A percentile compares a stretch with the other conserved stretches of the same genome.
Evolutionary conservation across 805 yeast genomes (phyloP).

Genomic region (Scheffersomyces coipomensis): DNA sequence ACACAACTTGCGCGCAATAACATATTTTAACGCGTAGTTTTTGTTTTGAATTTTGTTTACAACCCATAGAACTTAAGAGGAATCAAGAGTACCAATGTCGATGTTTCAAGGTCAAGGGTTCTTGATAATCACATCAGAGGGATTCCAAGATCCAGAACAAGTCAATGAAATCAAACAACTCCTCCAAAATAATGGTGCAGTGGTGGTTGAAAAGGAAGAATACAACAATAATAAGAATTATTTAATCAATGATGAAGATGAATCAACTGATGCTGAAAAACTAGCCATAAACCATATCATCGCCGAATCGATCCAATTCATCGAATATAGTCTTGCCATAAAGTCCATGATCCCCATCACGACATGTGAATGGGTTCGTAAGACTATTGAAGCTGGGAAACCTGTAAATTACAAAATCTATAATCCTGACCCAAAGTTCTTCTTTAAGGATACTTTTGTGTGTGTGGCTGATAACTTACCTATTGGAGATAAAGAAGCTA

Average conservation of each 20-base stretch:
- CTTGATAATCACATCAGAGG: slow-evolving; percentile 17
- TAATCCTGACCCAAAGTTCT: slow-evolving; percentile 69
- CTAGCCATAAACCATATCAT: slow-evolving; percentile 46
- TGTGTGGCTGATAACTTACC: slow-evolving; percentile 59
- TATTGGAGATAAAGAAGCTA: slow-evolving; percentile 60
- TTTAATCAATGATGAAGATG: slow-evolving; percentile 12
- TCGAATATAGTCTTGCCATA: slow-evolving; percentile 46
- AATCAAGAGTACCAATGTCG: neutral
- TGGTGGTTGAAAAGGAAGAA: slow-evolving; percentile 16
- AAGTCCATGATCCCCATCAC: slow-evolving; percentile 65
- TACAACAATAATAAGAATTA: slow-evolving; percentile 16
- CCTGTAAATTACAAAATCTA: slow-evolving; percentile 54
- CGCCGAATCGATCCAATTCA: slow-evolving; percentile 50
- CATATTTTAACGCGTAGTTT: too few species aligned
- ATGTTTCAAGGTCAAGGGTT: slow-evolving; percentile 20
- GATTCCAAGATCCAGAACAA: slow-evolving; percentile 9
- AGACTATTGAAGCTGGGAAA: slow-evolving; percentile 40
- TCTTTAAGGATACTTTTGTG: slow-evolving; percentile 60
- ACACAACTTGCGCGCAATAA: too few species aligned
- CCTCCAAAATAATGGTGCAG: slow-evolving; percentile 21
- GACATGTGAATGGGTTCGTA: slow-evolving; percentile 57
- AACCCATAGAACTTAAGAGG: too few species aligned
- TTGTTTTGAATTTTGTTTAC: too few species aligned
- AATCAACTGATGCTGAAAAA: neutral
- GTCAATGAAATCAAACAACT: slow-evolving; percentile 9